Evolutionary conservation across 176 grass and related monocot genomes (phyloP).

Genomic region (Carex parvula): DNA sequence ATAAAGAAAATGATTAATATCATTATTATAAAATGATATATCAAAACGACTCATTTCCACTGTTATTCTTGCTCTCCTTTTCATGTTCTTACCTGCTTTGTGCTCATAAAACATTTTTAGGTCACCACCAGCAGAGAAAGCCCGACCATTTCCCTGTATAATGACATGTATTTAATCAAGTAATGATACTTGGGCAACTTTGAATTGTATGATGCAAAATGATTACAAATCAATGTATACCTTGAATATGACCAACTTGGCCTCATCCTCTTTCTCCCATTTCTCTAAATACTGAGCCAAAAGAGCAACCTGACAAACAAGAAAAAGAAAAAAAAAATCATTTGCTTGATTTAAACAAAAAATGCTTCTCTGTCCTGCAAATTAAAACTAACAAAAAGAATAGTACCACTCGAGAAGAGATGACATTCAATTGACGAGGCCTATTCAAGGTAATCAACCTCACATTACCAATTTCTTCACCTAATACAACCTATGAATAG

Average conservation of each 20-base stretch:
- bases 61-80: neutral
- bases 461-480: conserved; percentile 45
- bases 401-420: conserved; percentile 65
- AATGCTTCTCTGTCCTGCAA: neutral
- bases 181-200: neutral
- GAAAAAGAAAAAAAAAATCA: neutral
- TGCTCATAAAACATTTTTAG: conserved; percentile 99
- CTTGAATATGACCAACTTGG: conserved; percentile 82
- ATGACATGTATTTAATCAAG: conserved; percentile 4
- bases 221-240: conserved; percentile 29
- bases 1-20: neutral
- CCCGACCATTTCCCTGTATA: conserved; percentile 65
- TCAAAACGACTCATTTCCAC: neutral
- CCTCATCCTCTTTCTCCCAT: conserved; percentile 87
- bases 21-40: neutral
- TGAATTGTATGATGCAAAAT: neutral
- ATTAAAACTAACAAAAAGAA: conserved; percentile 3
- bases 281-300: conserved; percentile 76
- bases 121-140: conserved; percentile 94
- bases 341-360: neutral
- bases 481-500: conserved; percentile 59
- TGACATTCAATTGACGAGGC: conserved; percentile 89
- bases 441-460: conserved; percentile 81
- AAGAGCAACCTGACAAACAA: conserved; percentile 56
- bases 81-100: conserved; percentile 51